These are phyloP conservation scores for Kingdonia uniflora DNA, from an alignment of 164 flowering plant species.

Conservation along the genomic window DNA sequence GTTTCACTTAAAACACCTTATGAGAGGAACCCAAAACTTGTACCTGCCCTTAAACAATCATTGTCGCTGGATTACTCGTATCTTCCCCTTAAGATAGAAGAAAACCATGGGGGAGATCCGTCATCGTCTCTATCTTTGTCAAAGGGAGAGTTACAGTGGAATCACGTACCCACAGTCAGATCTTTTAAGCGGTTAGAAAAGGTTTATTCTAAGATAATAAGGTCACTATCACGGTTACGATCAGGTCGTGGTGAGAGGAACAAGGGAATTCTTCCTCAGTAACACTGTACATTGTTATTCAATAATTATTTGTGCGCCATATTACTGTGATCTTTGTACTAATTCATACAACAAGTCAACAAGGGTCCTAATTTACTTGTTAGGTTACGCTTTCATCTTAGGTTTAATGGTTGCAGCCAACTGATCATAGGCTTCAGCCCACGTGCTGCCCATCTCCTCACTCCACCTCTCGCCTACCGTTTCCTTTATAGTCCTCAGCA, in stretches of 20 bases:
- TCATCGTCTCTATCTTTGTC: not conserved
- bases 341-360: no score
- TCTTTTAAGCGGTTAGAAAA: not conserved
- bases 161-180: not conserved
- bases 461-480: constrained; percentile 44
- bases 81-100: not conserved
- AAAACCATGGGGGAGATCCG: not conserved
- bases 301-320: no score
- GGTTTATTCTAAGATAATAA: not conserved
- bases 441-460: constrained; percentile 34
- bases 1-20: not conserved
- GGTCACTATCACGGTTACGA: not conserved
- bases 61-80: constrained; percentile 1
- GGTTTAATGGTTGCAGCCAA: constrained; percentile 40
- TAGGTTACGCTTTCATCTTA: constrained; percentile 27
- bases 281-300: no score
- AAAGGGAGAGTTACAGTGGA: not conserved
- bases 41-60: not conserved
- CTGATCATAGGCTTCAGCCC: constrained; percentile 49
- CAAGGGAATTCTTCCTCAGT: not conserved
- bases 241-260: not conserved
- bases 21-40: not conserved
- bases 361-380: no score
- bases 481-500: constrained; percentile 42
- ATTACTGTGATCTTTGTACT: no score